Base-by-base conservation (phyloP, 129 eudicot species). In the Lonicera japonica region DNA sequence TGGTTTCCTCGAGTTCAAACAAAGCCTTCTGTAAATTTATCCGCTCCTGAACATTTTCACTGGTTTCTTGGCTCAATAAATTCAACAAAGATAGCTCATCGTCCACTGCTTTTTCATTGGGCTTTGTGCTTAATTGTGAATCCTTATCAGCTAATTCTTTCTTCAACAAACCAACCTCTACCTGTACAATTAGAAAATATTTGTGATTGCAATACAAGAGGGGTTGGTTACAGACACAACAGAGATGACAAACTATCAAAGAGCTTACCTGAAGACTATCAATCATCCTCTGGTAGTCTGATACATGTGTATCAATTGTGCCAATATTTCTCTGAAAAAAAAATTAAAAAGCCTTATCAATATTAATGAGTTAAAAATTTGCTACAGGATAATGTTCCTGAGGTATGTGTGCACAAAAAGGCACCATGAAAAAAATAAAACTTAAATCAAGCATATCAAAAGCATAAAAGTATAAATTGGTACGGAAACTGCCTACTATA, bases 41-140 rank as follows among this genome's bases (percentile, higher is more conserved):
- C 70, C 95, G 75, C 60, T 86, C 97, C 81, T 86, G 97, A 61
- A 90, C 94, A 77, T 86, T 90, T 84, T 86, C 95, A 68, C 95
- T 81, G 57, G 86, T 83, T 87, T 90, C 97, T 75, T 86, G 94
- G 80, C 97, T 90, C 73, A 90, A 67, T 53, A 58, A 46, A 64
- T 90, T 84, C 72, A 90, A 61, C 95, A 85, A 90, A 29, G 95
- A 81, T 52, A 86, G 65, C 61, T 90, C 95, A 68, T 86, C 97
- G 70, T 79, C 90, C 47, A 68, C 79, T 19, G 85, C 65, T 70
- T 80, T 83, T 68, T 90, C 97, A 66, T 79, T 50, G 34, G 94
- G 90, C 79, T 84, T 90, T 46, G 88, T 82, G 73, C 58, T 77
- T 70, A 90, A 74, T 58, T 84, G 95, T 18, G 94, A 76, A 38